Percentiles rank a stretch among this genome's conserved stretches.
These are phyloP conservation scores for Blastomyces emzantsi DNA, from an alignment of 2,329 filamentous ascomycete genomes.

Conservation along the genomic window DNA sequence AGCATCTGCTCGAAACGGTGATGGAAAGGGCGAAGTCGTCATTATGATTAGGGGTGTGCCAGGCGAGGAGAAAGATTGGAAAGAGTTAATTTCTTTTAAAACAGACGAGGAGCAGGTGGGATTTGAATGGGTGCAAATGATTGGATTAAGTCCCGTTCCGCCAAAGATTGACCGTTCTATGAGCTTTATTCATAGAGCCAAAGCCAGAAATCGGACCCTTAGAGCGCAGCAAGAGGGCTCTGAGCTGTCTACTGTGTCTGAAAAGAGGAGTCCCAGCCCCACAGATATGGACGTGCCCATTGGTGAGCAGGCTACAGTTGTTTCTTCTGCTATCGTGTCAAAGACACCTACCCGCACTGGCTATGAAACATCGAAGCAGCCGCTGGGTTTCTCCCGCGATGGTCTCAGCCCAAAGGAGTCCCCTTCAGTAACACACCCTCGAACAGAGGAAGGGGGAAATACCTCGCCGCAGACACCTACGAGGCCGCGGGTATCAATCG, in stretches of 20 bases:
- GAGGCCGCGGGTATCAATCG: conserved; percentile 1
- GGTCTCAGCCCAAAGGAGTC: neutral
- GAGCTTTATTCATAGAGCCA: conserved; percentile 42
- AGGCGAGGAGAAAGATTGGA: conserved; percentile 59
- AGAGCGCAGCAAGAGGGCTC: conserved; percentile 7
- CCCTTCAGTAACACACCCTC: neutral
- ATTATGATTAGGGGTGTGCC: conserved; percentile 75
- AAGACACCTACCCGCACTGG: neutral
- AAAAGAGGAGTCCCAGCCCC: conserved; percentile 39
- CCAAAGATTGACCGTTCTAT: conserved; percentile 48
- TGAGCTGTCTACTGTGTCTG: conserved; percentile 22
- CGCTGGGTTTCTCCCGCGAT: neutral
- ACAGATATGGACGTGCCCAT: conserved; percentile 53
- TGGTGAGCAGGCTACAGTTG: conserved; percentile 37
- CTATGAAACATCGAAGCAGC: neutral
- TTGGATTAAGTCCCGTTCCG: conserved; percentile 58
- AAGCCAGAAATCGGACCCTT: conserved; percentile 25
- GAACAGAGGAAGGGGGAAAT: neutral
- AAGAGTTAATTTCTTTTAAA: conserved; percentile 69
- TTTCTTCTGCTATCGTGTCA: neutral
- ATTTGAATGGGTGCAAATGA: conserved; percentile 77
- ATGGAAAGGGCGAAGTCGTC: conserved; percentile 62
- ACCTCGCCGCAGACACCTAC: conserved; percentile 6
- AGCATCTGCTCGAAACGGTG: conserved; percentile 72
- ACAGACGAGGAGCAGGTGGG: conserved; percentile 69